Evolutionary conservation across 2,329 filamentous ascomycete species (phyloP).

Genomic region (Sporothrix pseudoabietina): DNA sequence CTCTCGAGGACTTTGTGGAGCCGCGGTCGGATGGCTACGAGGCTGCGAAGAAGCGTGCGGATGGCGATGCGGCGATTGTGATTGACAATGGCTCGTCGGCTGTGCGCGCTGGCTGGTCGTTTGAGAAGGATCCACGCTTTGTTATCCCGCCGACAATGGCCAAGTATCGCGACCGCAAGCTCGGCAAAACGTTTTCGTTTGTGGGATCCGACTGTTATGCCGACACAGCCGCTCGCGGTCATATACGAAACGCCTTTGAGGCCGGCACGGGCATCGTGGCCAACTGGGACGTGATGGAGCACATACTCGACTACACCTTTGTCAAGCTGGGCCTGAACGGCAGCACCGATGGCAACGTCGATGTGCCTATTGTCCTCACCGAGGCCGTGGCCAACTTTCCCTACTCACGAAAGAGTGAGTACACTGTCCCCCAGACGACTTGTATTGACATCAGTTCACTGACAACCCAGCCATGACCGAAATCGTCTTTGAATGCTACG

Average conservation of each 20-base stretch:
- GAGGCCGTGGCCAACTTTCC: conserved; percentile 89
- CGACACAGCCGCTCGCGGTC: conserved; percentile 87
- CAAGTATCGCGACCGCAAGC: conserved; percentile 91
- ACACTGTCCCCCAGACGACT: neutral
- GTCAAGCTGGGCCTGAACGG: conserved; percentile 87
- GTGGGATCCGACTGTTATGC: conserved; percentile 91
- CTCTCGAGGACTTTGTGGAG: conserved; percentile 59
- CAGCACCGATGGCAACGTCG: conserved; percentile 69
- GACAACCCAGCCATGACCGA: conserved; percentile 80
- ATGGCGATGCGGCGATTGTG: conserved; percentile 44
- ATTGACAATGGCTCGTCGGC: conserved; percentile 69
- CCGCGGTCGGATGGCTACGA: conserved; percentile 68
- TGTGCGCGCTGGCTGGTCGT: conserved; percentile 94
- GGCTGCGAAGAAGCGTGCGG: conserved; percentile 60
- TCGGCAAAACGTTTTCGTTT: conserved; percentile 89
- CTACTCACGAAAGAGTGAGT: conserved; percentile 84
- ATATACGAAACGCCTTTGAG: conserved; percentile 90
- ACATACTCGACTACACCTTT: conserved; percentile 90
- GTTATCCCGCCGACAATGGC: conserved; percentile 87
- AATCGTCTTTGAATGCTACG: conserved; percentile 94
- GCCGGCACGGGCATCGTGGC: conserved; percentile 86
- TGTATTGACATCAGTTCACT: neutral
- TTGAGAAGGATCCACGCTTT: conserved; percentile 79
- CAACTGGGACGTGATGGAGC: conserved; percentile 98
- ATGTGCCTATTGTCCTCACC: conserved; percentile 90